These are phyloP conservation scores for Aspergillus texensis DNA, from an alignment of 2,329 filamentous ascomycete species.

Conservation along the genomic window DNA sequence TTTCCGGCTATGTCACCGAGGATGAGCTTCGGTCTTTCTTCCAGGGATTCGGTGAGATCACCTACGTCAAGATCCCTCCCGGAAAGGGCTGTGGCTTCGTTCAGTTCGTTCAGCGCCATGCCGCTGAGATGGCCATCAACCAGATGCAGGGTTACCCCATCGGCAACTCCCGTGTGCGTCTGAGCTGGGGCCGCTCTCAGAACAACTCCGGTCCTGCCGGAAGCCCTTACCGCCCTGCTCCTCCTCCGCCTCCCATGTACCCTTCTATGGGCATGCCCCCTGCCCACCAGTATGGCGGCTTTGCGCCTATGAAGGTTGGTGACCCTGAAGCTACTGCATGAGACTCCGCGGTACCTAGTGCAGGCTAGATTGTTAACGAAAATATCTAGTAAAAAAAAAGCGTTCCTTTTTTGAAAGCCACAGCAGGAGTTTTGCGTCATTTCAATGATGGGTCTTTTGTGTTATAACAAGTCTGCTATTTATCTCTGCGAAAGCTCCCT, in stretches of 20 bases:
- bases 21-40: constrained; percentile 99
- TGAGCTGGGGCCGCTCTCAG: constrained; percentile 97
- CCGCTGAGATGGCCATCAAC: constrained; percentile 99
- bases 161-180: constrained; percentile 94
- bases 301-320: constrained; percentile 68
- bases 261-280: constrained; percentile 70
- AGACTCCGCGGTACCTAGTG: constrained; percentile 11
- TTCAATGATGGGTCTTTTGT: constrained; percentile 46
- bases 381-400: constrained; percentile 35
- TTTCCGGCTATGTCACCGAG: constrained; percentile 97
- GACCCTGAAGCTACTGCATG: constrained; percentile 20
- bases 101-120: constrained; percentile 97
- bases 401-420: constrained; percentile 46
- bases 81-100: constrained; percentile 99
- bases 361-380: constrained; percentile 19
- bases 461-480: constrained; percentile 43
- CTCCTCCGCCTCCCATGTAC: constrained; percentile 71
- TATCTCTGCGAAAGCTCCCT: constrained; percentile 38
- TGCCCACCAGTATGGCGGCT: constrained; percentile 63
- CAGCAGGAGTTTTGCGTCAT: constrained; percentile 48
- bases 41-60: constrained; percentile 99
- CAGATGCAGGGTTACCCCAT: constrained; percentile 99
- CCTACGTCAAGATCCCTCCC: constrained; percentile 98
- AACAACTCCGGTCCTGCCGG: constrained; percentile 98
- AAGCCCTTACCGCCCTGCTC: constrained; percentile 94